A percentile compares a stretch with the other conserved stretches of the same genome.
Evolutionary conservation across 1,139 yeast species (phyloP).

Genomic region (Wickerhamomyces sp.): DNA sequence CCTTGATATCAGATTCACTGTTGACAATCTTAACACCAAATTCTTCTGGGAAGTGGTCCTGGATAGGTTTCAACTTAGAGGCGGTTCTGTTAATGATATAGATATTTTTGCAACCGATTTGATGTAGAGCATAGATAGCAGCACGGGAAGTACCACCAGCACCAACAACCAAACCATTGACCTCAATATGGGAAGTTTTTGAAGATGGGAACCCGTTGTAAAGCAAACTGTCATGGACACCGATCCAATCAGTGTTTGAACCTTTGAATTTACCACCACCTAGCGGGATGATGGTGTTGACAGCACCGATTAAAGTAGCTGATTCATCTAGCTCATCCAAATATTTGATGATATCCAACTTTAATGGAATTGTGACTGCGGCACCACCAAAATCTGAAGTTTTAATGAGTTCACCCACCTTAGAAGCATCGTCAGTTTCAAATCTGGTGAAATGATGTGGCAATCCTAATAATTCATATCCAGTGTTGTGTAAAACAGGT

Average conservation of each 20-base stretch:
- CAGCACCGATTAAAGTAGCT: constrained; percentile 83
- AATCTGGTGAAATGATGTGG: constrained; percentile 69
- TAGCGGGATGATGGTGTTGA: constrained; percentile 73
- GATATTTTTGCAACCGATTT: constrained; percentile 73
- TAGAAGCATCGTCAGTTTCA: constrained; percentile 62
- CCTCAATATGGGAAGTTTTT: constrained; percentile 23
- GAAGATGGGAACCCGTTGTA: constrained; percentile 55
- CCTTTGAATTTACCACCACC: constrained; percentile 60
- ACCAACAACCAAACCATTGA: constrained; percentile 75
- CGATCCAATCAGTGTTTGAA: constrained; percentile 95
- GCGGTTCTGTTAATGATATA: constrained; percentile 80
- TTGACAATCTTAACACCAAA: constrained; percentile 60
- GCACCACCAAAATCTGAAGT: constrained; percentile 70
- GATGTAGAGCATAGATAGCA: constrained; percentile 80
- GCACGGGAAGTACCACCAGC: constrained; percentile 99
- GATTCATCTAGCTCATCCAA: constrained; percentile 63
- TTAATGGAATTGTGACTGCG: constrained; percentile 89
- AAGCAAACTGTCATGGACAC: constrained; percentile 67
- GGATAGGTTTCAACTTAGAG: constrained; percentile 57
- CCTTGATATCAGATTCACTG: constrained; percentile 40
- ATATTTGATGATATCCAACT: constrained; percentile 68
- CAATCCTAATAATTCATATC: constrained; percentile 65
- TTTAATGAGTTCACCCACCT: constrained; percentile 44
- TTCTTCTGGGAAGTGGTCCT: constrained; percentile 53
- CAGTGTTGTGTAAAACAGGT: constrained; percentile 79